Evolutionary conservation across 495 filamentous ascomycete genomes (phyloP).

Genomic region (Neurospora sp.): DNA sequence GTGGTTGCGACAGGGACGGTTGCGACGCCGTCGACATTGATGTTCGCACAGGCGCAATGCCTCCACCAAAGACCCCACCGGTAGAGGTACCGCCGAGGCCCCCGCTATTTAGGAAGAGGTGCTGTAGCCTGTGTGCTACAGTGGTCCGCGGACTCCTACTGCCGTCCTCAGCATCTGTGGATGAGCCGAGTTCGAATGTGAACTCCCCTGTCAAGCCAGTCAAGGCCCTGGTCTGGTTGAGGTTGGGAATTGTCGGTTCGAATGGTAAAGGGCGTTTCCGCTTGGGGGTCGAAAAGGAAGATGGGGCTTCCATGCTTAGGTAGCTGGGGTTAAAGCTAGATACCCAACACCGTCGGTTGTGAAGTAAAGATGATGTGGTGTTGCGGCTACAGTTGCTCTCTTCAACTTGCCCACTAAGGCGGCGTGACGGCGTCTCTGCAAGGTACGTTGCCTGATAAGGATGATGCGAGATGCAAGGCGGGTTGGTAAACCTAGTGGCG

Average conservation of each 20-base stretch:
- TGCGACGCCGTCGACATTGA: constrained; percentile 1
- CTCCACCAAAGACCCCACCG: constrained; percentile 21
- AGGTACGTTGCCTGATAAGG: not conserved
- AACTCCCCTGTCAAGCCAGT: constrained; percentile 15
- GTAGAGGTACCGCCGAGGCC: constrained; percentile 6
- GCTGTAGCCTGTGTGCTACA: constrained; percentile 54
- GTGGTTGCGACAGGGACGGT: not conserved
- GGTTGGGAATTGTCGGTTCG: constrained; percentile 1
- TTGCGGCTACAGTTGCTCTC: not conserved
- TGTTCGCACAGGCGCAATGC: constrained; percentile 17
- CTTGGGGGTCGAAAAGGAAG: not conserved
- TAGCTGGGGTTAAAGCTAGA: not conserved
- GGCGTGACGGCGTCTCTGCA: not conserved
- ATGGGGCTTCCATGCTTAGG: not conserved
- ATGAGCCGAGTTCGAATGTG: constrained; percentile 25
- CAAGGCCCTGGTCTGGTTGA: constrained; percentile 4
- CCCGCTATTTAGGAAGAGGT: constrained; percentile 46
- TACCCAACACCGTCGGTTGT: not conserved
- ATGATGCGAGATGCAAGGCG: not conserved
- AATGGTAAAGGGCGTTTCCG: not conserved
- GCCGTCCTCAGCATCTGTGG: constrained; percentile 22
- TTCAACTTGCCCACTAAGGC: not conserved
- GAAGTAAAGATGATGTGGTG: not conserved
- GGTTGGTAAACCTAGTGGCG: not conserved
- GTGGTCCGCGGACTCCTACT: constrained; percentile 50